A percentile compares a stretch with the other conserved stretches of the same genome.
Evolutionary conservation across 202 grass and related monocot species (phyloP).

Genomic region (Cymbopogon flexuosus): DNA sequence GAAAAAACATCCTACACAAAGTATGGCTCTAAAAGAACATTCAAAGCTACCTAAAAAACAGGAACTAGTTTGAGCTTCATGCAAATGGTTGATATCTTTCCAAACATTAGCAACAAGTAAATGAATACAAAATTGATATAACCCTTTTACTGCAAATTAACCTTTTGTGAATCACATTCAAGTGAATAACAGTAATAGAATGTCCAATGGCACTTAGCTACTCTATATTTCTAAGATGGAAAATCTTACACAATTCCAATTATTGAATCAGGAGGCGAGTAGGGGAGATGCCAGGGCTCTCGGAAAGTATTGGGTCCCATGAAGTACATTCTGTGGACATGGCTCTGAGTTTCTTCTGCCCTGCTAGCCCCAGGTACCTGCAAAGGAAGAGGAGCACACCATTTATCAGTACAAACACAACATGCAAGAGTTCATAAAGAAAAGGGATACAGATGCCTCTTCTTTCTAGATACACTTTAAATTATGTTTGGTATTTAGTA

Average conservation of each 20-base stretch:
- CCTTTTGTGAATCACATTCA: background rate
- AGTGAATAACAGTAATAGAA: background rate
- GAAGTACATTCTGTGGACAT: constrained; percentile 95
- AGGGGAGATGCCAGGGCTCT: constrained; percentile 97
- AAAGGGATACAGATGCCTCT: background rate
- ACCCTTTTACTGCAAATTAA: constrained; percentile 1
- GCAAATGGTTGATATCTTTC: background rate
- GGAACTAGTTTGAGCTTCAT: background rate
- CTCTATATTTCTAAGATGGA: constrained; percentile 24
- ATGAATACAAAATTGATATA: background rate
- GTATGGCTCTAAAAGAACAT: constrained; percentile 7
- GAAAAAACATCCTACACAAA: background rate
- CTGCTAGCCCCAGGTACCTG: constrained; percentile 89
- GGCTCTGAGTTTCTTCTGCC: constrained; percentile 92
- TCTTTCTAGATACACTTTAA: background rate
- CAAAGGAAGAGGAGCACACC: background rate
- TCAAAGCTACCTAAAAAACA: background rate
- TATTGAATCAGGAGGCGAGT: constrained; percentile 93
- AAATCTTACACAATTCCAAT: constrained; percentile 94
- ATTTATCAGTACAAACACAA: constrained; percentile 29
- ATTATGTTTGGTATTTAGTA: background rate
- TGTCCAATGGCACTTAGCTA: constrained; percentile 11
- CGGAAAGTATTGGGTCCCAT: constrained; percentile 98
- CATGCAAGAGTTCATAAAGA: constrained; percentile 17
- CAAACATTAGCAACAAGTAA: background rate